A percentile compares a stretch with the other conserved stretches of the same genome.
Evolutionary conservation across 1,284 basidiomycete genomes (phyloP).

Genomic region (Heliocybe sulcata): DNA sequence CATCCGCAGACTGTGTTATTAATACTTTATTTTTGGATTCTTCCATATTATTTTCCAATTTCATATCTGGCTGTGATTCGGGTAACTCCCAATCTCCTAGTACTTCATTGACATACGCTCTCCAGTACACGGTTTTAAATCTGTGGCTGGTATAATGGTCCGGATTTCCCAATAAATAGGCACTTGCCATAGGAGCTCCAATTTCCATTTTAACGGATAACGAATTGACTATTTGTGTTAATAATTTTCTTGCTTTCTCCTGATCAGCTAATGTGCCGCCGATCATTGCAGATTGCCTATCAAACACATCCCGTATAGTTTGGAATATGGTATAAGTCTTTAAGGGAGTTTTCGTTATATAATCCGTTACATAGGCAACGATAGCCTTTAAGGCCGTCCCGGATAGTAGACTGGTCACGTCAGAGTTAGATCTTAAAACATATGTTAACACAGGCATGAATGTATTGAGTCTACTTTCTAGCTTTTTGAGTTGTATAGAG

Average conservation of each 20-base stretch:
- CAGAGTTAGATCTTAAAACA: constrained; percentile 25
- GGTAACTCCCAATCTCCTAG: constrained; percentile 1
- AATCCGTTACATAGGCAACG: constrained; percentile 30
- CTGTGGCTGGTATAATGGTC: constrained; percentile 9
- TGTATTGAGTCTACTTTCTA: constrained; percentile 26
- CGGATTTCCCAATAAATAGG: constrained; percentile 8
- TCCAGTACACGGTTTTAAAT: constrained; percentile 7
- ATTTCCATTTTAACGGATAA: constrained; percentile 9
- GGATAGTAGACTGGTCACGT: constrained; percentile 26
- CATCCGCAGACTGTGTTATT: neutral
- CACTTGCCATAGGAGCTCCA: constrained; percentile 8
- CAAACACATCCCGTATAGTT: constrained; percentile 18
- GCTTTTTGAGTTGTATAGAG: constrained; percentile 23
- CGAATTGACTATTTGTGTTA: constrained; percentile 16
- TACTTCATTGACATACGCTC: constrained; percentile 3
- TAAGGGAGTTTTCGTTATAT: constrained; percentile 27
- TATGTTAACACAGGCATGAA: constrained; percentile 21
- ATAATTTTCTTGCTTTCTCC: constrained; percentile 17
- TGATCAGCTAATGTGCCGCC: constrained; percentile 2
- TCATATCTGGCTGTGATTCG: neutral
- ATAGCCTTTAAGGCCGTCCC: constrained; percentile 29
- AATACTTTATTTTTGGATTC: constrained; percentile 3
- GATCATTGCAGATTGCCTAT: constrained; percentile 14
- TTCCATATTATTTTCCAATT: neutral
- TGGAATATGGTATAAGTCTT: constrained; percentile 28